Base-by-base conservation (phyloP, 2,329 filamentous ascomycete genomes). In the Seiridium cupressi region DNA sequence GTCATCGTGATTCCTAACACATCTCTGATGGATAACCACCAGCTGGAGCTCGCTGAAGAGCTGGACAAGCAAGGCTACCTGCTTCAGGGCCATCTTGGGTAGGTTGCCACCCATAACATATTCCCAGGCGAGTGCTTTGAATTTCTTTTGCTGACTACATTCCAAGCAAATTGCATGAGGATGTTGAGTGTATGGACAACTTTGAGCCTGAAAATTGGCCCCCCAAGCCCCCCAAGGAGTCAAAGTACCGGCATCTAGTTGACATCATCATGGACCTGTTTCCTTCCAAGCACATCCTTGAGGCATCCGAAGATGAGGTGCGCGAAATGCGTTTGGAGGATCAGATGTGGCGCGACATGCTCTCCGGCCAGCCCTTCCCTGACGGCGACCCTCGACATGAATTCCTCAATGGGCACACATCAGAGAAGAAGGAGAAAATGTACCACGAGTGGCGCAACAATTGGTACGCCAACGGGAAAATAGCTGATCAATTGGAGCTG, bases 1-100 rank as follows among this genome's bases (percentile, higher is more conserved):
- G 79, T 98, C n/a, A 84, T 99, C 55, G 92, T 97, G 1, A 93
- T 99, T 2, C 91, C 94, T 2, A 99, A 99, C 73, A 83, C 87
- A 1, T 80, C 81, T 5, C 83, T 99, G 0, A 83, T 97, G 67
- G 88, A 96, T 70, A 94, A 99, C 69, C 95, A 99, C 72, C 95
- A 99, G 75, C 84, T 87, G 26, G 92, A 98, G 73, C 84, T 99
- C 58, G 94, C 94, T 0, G 81, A 87, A 55, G 88, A 91, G 65
- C 83, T 98, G 60, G 85, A 89, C 38, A 77, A 81, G 32, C 85
- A 92, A 65, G 89, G 89, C 32, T 96, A 96, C 75, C 86, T 92
- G 3, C 81, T 93, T n/a, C 83, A 88, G 67, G 90, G 89, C 9
- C 78, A 81, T 57, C 76, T 92, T 47, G 80, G 83, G 89, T 92